phyloP scores from a whole-genome alignment of 441 rosid genomes.

The Populus tomentosa region DNA sequence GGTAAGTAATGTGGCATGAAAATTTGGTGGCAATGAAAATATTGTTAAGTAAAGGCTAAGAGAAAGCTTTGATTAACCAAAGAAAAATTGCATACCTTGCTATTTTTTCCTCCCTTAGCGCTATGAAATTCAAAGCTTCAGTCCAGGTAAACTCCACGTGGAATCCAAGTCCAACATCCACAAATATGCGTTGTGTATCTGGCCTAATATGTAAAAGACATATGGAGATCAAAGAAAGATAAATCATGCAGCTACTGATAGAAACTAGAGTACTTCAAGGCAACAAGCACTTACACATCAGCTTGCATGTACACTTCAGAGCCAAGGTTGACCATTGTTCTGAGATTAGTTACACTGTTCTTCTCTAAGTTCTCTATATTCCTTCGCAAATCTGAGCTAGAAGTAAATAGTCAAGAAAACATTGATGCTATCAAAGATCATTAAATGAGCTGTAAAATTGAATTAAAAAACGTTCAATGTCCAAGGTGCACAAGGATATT shows the following conservation, averaged over 20 bases:
- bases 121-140: conserved; percentile 67
- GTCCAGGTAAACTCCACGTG: conserved; percentile 81
- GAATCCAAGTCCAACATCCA: conserved; percentile 81
- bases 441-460: background rate
- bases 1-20: background rate
- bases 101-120: conserved; percentile 59
- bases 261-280: background rate
- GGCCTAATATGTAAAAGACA: conserved; percentile 43
- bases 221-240: background rate
- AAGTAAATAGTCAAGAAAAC: conserved; percentile 33
- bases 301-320: conserved; percentile 97
- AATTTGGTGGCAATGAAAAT: background rate
- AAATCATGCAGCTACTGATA: background rate
- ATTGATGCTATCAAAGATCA: conserved; percentile 3
- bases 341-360: conserved; percentile 45
- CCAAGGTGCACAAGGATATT: conserved; percentile 23
- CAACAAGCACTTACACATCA: conserved; percentile 59
- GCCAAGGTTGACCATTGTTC: conserved; percentile 85
- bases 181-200: conserved; percentile 66
- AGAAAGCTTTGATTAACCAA: background rate
- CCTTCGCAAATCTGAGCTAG: conserved; percentile 74
- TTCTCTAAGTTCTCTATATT: conserved; percentile 70
- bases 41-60: background rate
- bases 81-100: conserved; percentile 34
- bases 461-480: background rate